Conservation (phyloP, 2,329 filamentous ascomycete genomes). For the Colletotrichum theobromicola region DNA sequence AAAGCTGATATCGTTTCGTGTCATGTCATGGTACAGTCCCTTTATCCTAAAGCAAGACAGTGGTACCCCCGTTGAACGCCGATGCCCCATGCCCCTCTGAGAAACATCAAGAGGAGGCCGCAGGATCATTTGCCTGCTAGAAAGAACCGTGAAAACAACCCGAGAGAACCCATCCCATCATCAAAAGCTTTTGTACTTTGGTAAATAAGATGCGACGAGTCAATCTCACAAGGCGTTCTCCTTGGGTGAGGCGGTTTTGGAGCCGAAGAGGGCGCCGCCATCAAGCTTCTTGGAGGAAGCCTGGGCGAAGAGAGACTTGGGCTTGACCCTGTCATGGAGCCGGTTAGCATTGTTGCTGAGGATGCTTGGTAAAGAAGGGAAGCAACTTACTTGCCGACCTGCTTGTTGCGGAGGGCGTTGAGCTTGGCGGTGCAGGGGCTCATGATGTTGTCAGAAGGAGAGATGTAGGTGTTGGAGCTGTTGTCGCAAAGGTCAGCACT, state of each 20-base stretch:
- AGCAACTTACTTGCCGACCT: constrained; percentile 72
- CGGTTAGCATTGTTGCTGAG: neutral
- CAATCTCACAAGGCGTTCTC: neutral
- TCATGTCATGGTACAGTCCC: constrained; percentile 22
- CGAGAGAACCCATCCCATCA: constrained; percentile 7
- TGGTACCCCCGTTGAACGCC: constrained; percentile 19
- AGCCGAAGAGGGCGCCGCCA: constrained; percentile 31
- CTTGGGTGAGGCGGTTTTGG: constrained; percentile 25
- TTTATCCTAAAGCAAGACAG: constrained; percentile 14
- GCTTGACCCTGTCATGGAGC: constrained; percentile 57
- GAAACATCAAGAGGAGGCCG: neutral
- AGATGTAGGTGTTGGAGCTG: constrained; percentile 68
- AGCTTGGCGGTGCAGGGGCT: constrained; percentile 86
- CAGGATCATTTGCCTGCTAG: neutral
- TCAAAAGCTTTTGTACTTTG: constrained; percentile 18
- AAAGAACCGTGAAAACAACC: constrained; percentile 8
- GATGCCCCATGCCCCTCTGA: constrained; percentile 9
- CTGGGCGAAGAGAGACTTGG: constrained; percentile 71
- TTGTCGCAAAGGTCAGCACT: constrained; percentile 11
- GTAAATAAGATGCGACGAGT: constrained; percentile 12
- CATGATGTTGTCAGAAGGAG: constrained; percentile 88
- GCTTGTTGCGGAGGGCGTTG: constrained; percentile 79
- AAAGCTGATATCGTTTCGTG: constrained; percentile 24
- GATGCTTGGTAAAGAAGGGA: neutral
- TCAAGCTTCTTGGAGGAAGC: constrained; percentile 67